Evolutionary conservation across 176 grass and related monocot species (phyloP).

Genomic region (Avena sativa): DNA sequence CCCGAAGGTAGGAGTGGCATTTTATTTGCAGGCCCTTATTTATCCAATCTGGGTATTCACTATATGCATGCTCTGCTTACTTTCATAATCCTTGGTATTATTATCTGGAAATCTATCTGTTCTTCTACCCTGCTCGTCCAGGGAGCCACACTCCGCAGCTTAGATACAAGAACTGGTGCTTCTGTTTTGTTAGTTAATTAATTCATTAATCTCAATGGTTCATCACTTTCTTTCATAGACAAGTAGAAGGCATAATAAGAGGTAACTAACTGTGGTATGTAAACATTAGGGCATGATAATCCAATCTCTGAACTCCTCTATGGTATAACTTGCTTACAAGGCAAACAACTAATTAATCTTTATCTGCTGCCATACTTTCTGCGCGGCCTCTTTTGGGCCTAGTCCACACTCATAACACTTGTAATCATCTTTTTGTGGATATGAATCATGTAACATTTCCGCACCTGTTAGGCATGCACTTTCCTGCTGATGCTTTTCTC

Average conservation of each 20-base stretch:
- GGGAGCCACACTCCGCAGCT: neutral
- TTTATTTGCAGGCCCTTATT: neutral
- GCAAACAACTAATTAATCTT: neutral
- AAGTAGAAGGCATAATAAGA: neutral
- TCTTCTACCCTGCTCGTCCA: neutral
- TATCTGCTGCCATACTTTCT: neutral
- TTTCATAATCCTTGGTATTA: conserved; percentile 1
- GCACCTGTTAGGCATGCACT: neutral
- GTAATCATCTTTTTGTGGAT: neutral
- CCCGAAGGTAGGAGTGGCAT: conserved; percentile 42
- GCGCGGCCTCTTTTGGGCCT: neutral
- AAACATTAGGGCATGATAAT: neutral
- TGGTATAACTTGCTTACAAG: neutral
- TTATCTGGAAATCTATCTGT: neutral
- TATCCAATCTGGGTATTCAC: neutral
- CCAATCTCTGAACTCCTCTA: neutral
- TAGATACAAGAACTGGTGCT: neutral
- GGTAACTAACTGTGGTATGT: neutral
- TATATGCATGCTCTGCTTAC: neutral
- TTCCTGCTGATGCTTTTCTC: neutral
- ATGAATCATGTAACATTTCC: neutral
- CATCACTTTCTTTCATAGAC: neutral
- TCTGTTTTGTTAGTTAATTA: conserved; percentile 2
- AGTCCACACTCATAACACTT: neutral
- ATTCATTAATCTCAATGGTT: neutral